Evolutionary conservation across 2,329 filamentous ascomycete species (phyloP).

Genomic region (Venturia aucupariae): DNA sequence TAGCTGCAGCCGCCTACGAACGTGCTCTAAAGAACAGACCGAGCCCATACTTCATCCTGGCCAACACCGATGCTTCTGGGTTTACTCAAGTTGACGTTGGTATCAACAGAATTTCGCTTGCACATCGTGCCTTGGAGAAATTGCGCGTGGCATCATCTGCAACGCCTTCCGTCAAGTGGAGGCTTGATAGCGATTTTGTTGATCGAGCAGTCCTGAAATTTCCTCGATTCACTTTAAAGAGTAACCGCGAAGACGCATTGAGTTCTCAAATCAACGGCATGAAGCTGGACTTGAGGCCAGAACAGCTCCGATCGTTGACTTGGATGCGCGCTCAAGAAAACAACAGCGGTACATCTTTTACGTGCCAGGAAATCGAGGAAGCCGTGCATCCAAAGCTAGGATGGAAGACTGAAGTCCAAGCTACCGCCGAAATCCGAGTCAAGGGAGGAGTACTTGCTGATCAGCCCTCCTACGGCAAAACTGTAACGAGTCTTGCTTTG

Average conservation of each 20-base stretch:
- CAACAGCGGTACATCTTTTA: constrained; percentile 30
- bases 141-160: constrained; percentile 20
- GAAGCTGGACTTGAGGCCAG: constrained; percentile 32
- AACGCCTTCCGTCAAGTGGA: constrained; percentile 32
- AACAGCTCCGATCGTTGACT: constrained; percentile 45
- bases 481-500: constrained; percentile 48
- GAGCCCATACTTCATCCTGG: background rate
- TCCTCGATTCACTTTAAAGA: constrained; percentile 33
- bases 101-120: constrained; percentile 33
- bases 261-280: constrained; percentile 7
- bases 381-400: constrained; percentile 39
- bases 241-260: constrained; percentile 31
- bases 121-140: constrained; percentile 34
- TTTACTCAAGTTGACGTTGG: constrained; percentile 32
- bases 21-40: constrained; percentile 40
- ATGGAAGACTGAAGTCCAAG: constrained; percentile 50
- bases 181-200: constrained; percentile 38
- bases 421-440: constrained; percentile 32
- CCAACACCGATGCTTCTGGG: constrained; percentile 21
- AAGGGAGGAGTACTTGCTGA: constrained; percentile 56
- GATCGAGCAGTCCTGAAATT: constrained; percentile 26
- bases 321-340: constrained; percentile 54
- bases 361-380: constrained; percentile 50
- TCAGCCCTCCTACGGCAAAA: constrained; percentile 59
- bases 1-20: constrained; percentile 43